Evolutionary conservation across 106 monocot genomes (phyloP).

Genomic region (Hemerocallis citrina): DNA sequence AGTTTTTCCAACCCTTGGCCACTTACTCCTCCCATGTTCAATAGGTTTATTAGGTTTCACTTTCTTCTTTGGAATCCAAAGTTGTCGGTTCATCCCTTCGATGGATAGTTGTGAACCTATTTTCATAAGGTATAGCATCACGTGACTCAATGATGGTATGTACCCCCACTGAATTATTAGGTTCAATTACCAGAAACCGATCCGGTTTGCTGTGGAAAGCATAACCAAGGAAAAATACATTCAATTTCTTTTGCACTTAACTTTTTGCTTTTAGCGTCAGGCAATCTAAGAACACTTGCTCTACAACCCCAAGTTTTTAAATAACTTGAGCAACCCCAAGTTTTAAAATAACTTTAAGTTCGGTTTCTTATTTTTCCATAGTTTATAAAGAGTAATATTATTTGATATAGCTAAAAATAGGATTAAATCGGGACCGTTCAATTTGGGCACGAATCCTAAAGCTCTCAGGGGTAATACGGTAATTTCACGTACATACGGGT

Average conservation of each 20-base stretch:
- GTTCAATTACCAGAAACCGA: not conserved
- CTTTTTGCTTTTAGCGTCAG: not conserved
- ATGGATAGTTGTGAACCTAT: not conserved
- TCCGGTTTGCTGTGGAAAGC: not conserved
- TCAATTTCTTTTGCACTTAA: not conserved
- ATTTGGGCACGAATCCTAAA: too few relatives aligned
- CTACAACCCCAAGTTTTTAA: not conserved
- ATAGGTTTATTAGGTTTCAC: not conserved
- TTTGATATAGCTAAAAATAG: too few relatives aligned
- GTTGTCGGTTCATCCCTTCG: not conserved
- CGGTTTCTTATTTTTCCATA: not conserved
- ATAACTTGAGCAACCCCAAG: constrained; percentile 1
- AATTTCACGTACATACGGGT: too few relatives aligned
- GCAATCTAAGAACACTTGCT: not conserved
- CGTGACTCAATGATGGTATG: not conserved
- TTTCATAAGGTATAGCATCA: not conserved
- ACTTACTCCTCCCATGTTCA: not conserved
- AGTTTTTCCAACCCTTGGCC: not conserved
- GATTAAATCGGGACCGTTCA: too few relatives aligned
- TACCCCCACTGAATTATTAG: not conserved
- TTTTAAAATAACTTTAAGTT: not conserved
- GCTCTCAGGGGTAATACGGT: too few relatives aligned
- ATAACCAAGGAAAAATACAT: constrained; percentile 6
- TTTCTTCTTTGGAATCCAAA: not conserved
- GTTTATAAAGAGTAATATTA: not conserved